Evolutionary conservation across 345 rosid genomes (phyloP).

Genomic region (Syzygium aqueum): DNA sequence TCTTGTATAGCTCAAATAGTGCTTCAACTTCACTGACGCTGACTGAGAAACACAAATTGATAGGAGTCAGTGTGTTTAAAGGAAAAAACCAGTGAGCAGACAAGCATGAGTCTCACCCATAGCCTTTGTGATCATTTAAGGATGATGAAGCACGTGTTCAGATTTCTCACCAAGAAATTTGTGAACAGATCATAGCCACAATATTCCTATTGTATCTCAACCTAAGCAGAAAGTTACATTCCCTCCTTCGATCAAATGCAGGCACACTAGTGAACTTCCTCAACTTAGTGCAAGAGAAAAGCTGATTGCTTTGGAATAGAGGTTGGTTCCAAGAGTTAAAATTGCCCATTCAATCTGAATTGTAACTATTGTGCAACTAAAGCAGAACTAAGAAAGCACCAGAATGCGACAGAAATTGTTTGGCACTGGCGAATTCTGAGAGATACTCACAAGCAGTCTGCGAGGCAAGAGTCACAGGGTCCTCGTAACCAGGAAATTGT

Average conservation of each 20-base stretch:
- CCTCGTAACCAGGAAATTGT: conserved; percentile 77
- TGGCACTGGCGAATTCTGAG: not conserved
- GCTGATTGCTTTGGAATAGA: not conserved
- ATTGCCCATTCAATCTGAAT: not conserved
- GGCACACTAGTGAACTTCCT: not conserved
- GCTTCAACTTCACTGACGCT: conserved; percentile 99
- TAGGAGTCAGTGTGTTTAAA: not conserved
- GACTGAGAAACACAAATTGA: conserved; percentile 42
- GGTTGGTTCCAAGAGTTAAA: not conserved
- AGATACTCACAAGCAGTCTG: conserved; percentile 73
- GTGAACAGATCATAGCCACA: not conserved
- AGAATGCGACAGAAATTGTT: not conserved
- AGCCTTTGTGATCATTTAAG: not conserved
- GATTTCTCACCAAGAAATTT: not conserved
- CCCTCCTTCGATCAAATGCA: not conserved
- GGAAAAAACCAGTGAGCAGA: not conserved
- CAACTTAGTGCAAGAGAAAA: not conserved
- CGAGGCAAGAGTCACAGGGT: conserved; percentile 78
- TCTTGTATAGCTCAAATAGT: conserved; percentile 87
- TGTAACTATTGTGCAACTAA: not conserved
- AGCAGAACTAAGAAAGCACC: not conserved
- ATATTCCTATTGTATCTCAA: not conserved
- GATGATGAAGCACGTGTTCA: not conserved
- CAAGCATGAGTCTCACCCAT: not conserved
- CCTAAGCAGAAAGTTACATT: not conserved